phyloP scores from a whole-genome alignment of 1,284 basidiomycete genomes.

The Malassezia pachydermatis region DNA sequence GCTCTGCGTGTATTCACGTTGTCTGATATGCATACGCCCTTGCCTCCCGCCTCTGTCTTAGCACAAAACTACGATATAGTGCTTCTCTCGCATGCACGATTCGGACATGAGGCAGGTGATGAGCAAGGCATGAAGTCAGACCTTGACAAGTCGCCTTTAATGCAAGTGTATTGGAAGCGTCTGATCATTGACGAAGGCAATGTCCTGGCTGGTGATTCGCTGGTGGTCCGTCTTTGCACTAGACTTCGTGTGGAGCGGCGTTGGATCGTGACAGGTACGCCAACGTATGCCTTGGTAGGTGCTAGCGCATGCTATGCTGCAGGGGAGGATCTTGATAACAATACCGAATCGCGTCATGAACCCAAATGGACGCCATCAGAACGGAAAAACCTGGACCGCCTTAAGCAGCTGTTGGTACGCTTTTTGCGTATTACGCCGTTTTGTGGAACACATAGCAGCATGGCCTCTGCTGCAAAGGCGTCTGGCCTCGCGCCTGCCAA shows the following conservation, averaged over 20 bases:
- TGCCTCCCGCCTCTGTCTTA: slow-evolving; percentile 10
- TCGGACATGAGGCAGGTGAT: slow-evolving; percentile 21
- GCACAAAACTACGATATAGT: slow-evolving; percentile 21
- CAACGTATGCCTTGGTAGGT: slow-evolving; percentile 14
- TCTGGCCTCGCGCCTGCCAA: slow-evolving; percentile 1
- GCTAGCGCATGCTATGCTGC: neutral
- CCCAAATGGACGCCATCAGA: slow-evolving; percentile 15
- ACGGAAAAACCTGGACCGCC: slow-evolving; percentile 19
- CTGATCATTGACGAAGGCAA: slow-evolving; percentile 25
- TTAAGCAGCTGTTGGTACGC: slow-evolving; percentile 15
- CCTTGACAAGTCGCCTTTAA: slow-evolving; percentile 12
- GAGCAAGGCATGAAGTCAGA: slow-evolving; percentile 11
- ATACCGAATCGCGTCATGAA: neutral
- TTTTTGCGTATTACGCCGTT: slow-evolving; percentile 18
- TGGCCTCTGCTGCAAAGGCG: neutral
- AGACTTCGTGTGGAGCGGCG: slow-evolving; percentile 18
- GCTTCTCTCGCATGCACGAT: slow-evolving; percentile 17
- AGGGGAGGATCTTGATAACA: neutral
- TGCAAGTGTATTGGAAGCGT: slow-evolving; percentile 19
- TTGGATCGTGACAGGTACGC: slow-evolving; percentile 26
- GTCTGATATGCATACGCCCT: slow-evolving; percentile 1
- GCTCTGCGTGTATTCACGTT: slow-evolving; percentile 14
- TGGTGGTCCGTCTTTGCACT: slow-evolving; percentile 18
- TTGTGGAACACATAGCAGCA: neutral
- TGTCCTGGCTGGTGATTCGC: slow-evolving; percentile 17